A percentile compares a stretch with the other conserved stretches of the same genome.
These are phyloP conservation scores for Lizonia empirigonia DNA, from an alignment of 2,329 filamentous ascomycete species.

Conservation along the genomic window DNA sequence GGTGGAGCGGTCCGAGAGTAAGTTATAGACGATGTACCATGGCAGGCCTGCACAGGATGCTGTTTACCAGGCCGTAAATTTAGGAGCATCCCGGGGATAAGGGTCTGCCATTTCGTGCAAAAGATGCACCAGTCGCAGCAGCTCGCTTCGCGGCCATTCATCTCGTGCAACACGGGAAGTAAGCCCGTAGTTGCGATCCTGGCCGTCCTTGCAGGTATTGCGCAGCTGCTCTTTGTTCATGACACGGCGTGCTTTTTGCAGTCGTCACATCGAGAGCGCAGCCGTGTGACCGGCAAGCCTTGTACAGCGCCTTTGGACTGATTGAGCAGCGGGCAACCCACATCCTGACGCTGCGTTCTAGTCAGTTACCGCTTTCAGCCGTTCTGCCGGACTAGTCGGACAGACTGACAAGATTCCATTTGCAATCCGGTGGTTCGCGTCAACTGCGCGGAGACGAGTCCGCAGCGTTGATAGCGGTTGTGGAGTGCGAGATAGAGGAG, in stretches of 20 bases:
- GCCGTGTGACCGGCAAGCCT: constrained; percentile 8
- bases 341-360: constrained; percentile 16
- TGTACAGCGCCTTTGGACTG: constrained; percentile 3
- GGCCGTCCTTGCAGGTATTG: constrained; percentile 14
- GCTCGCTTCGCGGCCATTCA: constrained; percentile 14
- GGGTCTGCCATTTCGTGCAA: constrained; percentile 11
- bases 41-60: neutral
- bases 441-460: constrained; percentile 4
- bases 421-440: constrained; percentile 22
- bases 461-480: constrained; percentile 12
- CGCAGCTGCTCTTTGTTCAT: constrained; percentile 1
- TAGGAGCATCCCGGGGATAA: constrained; percentile 10
- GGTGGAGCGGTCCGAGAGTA: neutral
- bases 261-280: constrained; percentile 1
- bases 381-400: constrained; percentile 11
- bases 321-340: constrained; percentile 8
- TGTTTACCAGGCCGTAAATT: constrained; percentile 5
- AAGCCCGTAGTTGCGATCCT: constrained; percentile 10
- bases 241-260: neutral
- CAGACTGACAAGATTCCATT: constrained; percentile 29
- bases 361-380: constrained; percentile 13
- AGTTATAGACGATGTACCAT: neutral
- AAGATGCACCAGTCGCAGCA: constrained; percentile 9
- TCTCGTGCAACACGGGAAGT: constrained; percentile 11
- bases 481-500: constrained; percentile 15